These are phyloP conservation scores for Candida xiaguanensis DNA, from an alignment of 805 yeast species.

Conservation along the genomic window DNA sequence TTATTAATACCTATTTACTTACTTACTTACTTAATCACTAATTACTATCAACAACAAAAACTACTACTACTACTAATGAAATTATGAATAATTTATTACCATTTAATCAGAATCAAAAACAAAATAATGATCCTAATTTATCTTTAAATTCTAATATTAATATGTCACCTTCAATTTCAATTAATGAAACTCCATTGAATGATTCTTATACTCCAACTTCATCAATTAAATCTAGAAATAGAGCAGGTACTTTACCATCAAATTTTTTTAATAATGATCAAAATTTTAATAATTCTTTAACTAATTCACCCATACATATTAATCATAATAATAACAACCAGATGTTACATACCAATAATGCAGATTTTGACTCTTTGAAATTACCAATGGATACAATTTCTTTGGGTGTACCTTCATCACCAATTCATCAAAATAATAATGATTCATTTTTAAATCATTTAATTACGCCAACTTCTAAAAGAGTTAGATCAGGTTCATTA, in stretches of 20 bases:
- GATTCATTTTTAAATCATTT: constrained; percentile 1
- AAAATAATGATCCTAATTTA: background rate
- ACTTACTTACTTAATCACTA: no score
- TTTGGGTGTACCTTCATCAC: constrained; percentile 3
- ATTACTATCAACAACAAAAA: background rate
- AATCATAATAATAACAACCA: constrained; percentile 21
- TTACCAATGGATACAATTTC: constrained; percentile 8
- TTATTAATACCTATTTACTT: no score
- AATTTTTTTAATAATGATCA: constrained; percentile 30
- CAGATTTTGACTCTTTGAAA: constrained; percentile 25
- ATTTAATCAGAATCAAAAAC: background rate
- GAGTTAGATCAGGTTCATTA: constrained; percentile 57
- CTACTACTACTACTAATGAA: background rate
- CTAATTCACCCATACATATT: constrained; percentile 8
- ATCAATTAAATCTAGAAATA: constrained; percentile 42
- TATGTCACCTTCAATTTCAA: constrained; percentile 3
- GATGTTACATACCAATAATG: constrained; percentile 7
- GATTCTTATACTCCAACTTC: background rate
- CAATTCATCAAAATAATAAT: background rate
- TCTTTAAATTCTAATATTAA: background rate
- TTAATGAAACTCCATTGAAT: background rate
- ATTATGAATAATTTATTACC: constrained; percentile 1
- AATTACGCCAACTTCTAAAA: constrained; percentile 15
- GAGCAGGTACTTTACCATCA: constrained; percentile 81
- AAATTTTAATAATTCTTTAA: constrained; percentile 5